Conservation (phyloP, 2,329 filamentous ascomycete genomes). For the Escovopsis sp. region DNA sequence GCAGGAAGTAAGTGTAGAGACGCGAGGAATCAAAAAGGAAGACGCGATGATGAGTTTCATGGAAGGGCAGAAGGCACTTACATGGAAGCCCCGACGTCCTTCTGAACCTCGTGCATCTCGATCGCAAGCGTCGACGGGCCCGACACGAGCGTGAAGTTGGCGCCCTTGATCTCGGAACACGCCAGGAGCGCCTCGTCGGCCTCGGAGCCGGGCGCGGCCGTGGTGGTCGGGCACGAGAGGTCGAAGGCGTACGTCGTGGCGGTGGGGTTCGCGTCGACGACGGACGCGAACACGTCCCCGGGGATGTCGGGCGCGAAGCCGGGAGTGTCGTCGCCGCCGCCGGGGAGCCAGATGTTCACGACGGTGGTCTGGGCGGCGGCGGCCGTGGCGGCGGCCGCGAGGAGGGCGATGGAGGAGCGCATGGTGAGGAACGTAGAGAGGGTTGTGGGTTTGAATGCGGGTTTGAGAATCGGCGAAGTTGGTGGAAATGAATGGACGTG, state of each 20-base stretch:
- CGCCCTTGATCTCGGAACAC: neutral
- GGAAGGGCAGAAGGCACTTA: slow-evolving; percentile 1
- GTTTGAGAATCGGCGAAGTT: neutral
- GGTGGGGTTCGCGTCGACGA: slow-evolving; percentile 1
- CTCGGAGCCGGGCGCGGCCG: slow-evolving; percentile 12
- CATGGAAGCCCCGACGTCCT: neutral
- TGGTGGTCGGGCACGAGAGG: slow-evolving; percentile 10
- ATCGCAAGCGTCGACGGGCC: slow-evolving; percentile 13
- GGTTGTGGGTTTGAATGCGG: neutral
- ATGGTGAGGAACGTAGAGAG: neutral
- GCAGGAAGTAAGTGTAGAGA: too few species aligned
- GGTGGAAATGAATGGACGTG: too few species aligned
- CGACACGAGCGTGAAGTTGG: slow-evolving; percentile 15
- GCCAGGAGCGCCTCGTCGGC: slow-evolving; percentile 1
- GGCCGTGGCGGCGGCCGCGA: slow-evolving; percentile 10
- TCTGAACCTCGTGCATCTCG: neutral
- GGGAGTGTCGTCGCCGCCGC: too few species aligned
- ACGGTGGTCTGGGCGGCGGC: slow-evolving; percentile 14
- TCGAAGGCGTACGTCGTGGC: slow-evolving; percentile 17
- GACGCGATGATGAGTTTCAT: too few species aligned
- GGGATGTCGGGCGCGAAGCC: slow-evolving; percentile 10
- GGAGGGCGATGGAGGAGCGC: slow-evolving; percentile 11
- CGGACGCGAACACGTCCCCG: slow-evolving; percentile 6
- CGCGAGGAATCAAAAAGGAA: too few species aligned
- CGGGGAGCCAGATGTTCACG: slow-evolving; percentile 14